Conservation (phyloP, 164 flowering plant genomes). For the Warburgia ugandensis region DNA sequence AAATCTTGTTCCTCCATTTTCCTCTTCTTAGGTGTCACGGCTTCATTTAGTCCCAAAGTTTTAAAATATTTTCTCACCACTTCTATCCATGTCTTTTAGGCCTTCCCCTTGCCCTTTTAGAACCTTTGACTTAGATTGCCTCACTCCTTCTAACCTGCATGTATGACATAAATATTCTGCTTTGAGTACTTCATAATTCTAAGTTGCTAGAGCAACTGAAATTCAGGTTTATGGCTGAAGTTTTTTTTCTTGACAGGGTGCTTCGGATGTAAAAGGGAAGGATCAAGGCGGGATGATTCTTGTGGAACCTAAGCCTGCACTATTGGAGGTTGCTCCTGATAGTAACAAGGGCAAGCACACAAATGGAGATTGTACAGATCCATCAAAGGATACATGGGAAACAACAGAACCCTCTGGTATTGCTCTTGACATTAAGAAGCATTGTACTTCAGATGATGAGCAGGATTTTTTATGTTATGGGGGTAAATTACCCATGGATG, state of each 20-base stretch:
- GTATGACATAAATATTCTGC: neutral
- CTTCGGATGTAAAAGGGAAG: constrained; percentile 10
- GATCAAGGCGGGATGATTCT: constrained; percentile 4
- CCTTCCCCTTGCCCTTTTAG: no score
- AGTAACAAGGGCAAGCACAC: constrained; percentile 18
- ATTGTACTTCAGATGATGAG: constrained; percentile 6
- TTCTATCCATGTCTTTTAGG: no score
- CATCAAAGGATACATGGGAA: no score
- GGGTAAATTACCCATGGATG: constrained; percentile 8
- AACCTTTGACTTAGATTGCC: no score
- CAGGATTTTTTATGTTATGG: constrained; percentile 13
- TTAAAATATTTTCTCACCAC: no score
- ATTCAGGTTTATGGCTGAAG: constrained; percentile 2
- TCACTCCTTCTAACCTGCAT: no score
- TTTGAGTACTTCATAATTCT: neutral
- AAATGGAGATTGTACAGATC: constrained; percentile 13
- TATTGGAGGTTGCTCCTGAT: constrained; percentile 7
- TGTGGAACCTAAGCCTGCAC: constrained; percentile 9
- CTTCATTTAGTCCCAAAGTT: no score
- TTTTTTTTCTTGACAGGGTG: constrained; percentile 28
- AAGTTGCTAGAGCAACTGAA: constrained; percentile 1
- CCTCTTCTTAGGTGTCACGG: no score
- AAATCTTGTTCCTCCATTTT: no score
- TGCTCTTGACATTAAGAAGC: constrained; percentile 9
- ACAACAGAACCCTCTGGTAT: constrained; percentile 11